Percentiles rank a stretch among this genome's conserved stretches.
Conservation (phyloP, 306 rosid species). For the Trifolium pratense region DNA sequence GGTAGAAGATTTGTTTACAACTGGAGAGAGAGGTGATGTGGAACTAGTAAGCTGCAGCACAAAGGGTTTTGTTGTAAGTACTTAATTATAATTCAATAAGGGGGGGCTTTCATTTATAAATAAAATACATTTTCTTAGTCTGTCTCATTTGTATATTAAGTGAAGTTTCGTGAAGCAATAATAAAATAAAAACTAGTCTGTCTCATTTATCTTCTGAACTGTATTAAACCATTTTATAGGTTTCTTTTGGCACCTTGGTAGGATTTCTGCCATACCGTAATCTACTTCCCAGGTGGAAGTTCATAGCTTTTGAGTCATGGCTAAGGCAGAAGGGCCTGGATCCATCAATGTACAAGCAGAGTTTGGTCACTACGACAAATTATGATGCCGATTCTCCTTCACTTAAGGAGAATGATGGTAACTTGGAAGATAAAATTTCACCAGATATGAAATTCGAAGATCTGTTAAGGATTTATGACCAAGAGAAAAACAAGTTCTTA, state of each 20-base stretch:
- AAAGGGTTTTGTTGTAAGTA: conserved; percentile 91
- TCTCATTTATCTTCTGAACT: conserved; percentile 40
- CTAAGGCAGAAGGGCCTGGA: conserved; percentile 83
- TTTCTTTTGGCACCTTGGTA: conserved; percentile 80
- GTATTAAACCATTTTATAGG: conserved; percentile 63
- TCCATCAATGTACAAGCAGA: conserved; percentile 74
- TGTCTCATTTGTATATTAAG: conserved; percentile 7
- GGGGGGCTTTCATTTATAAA: conserved; percentile 23
- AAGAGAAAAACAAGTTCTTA: conserved; percentile 78
- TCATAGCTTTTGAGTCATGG: conserved; percentile 98
- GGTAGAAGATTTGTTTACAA: conserved; percentile 65
- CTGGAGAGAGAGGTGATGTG: conserved; percentile 70
- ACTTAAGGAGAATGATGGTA: conserved; percentile 45
- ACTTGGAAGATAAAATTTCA: conserved; percentile 56
- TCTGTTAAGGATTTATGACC: conserved; percentile 76
- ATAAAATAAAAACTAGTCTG: conserved; percentile 7
- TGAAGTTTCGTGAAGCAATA: no score
- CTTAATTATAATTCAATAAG: conserved; percentile 16
- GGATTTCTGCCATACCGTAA: conserved; percentile 94
- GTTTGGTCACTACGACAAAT: conserved; percentile 59
- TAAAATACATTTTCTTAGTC: conserved; percentile 1
- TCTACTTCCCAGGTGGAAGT: conserved; percentile 86
- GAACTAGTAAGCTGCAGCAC: conserved; percentile 79
- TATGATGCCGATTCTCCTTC: conserved; percentile 48
- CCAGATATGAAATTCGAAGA: conserved; percentile 87